phyloP scores from a whole-genome alignment of 345 rosid genomes.

The Excoecaria agallocha region DNA sequence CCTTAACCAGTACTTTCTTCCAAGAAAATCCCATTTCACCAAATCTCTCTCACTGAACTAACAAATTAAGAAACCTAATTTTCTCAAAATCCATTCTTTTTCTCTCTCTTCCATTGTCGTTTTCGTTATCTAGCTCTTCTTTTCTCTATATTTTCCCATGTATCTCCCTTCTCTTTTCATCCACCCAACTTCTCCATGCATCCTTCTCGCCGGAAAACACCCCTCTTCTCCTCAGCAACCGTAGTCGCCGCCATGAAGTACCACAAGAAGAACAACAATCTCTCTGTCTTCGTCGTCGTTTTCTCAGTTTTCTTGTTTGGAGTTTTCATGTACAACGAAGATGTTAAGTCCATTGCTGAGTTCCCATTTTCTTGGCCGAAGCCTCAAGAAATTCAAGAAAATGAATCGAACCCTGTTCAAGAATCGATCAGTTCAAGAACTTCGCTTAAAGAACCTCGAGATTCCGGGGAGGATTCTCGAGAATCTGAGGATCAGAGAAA shows the following conservation, averaged over 20 bases:
- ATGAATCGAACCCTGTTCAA: conserved; percentile 29
- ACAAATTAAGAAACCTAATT: background rate
- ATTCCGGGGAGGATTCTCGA: conserved; percentile 15
- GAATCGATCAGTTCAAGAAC: conserved; percentile 37
- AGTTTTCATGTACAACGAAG: conserved; percentile 35
- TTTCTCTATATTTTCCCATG: conserved; percentile 27
- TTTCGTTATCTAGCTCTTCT: conserved; percentile 15
- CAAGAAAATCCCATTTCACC: conserved; percentile 64
- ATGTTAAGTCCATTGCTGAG: conserved; percentile 50
- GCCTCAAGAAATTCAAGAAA: conserved; percentile 40
- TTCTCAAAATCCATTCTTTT: conserved; percentile 10
- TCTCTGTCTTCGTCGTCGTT: conserved; percentile 58
- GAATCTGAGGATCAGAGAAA: conserved; percentile 27
- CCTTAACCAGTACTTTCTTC: conserved; percentile 34
- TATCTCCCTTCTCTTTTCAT: conserved; percentile 19
- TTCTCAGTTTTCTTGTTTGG: conserved; percentile 64
- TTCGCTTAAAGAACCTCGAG: conserved; percentile 30
- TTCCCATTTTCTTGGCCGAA: conserved; percentile 71
- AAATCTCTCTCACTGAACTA: conserved; percentile 43
- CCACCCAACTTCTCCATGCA: conserved; percentile 35
- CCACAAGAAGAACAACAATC: conserved; percentile 57
- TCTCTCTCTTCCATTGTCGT: conserved; percentile 2
- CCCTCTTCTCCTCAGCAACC: conserved; percentile 29
- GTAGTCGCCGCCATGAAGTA: conserved; percentile 58
- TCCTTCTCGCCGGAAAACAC: conserved; percentile 38